Evolutionary conservation across 2,329 filamentous ascomycete genomes (phyloP).

Genomic region (Epicoccum nigrum): DNA sequence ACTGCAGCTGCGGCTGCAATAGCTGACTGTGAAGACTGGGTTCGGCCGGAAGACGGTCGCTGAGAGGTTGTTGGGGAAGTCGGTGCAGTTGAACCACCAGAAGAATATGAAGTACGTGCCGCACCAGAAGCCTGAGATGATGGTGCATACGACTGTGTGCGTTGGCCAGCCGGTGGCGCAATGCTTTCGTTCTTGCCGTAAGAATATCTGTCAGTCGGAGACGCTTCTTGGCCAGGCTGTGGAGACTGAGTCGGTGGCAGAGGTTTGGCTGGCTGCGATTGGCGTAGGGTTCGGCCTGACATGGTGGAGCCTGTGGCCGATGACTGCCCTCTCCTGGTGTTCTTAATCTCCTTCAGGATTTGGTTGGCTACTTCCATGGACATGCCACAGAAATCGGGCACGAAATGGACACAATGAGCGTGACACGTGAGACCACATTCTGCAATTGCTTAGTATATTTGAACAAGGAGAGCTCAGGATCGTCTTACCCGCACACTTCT

Average conservation of each 20-base stretch:
- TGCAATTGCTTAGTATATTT: constrained; percentile 44
- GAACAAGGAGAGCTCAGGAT: neutral
- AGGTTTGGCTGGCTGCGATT: constrained; percentile 51
- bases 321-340: constrained; percentile 72
- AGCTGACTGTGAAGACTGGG: constrained; percentile 55
- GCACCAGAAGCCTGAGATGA: constrained; percentile 54
- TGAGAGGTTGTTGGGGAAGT: constrained; percentile 54
- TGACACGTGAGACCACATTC: constrained; percentile 94
- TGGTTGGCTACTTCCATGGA: constrained; percentile 96
- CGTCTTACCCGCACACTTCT: constrained; percentile 81
- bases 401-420: constrained; percentile 88
- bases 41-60: constrained; percentile 55
- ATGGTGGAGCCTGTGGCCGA: constrained; percentile 59
- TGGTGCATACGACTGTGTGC: constrained; percentile 50
- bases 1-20: constrained; percentile 56
- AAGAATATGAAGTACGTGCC: constrained; percentile 54
- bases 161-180: constrained; percentile 46
- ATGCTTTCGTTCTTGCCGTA: constrained; percentile 26
- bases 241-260: constrained; percentile 47
- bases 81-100: constrained; percentile 45
- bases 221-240: constrained; percentile 49
- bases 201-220: constrained; percentile 16
- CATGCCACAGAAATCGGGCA: constrained; percentile 99
- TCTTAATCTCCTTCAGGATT: constrained; percentile 85
- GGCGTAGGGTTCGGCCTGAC: constrained; percentile 32